A percentile compares a stretch with the other conserved stretches of the same genome.
phyloP scores from a whole-genome alignment of 768 basidiomycete genomes.

The Agrocybe chaxingu region DNA sequence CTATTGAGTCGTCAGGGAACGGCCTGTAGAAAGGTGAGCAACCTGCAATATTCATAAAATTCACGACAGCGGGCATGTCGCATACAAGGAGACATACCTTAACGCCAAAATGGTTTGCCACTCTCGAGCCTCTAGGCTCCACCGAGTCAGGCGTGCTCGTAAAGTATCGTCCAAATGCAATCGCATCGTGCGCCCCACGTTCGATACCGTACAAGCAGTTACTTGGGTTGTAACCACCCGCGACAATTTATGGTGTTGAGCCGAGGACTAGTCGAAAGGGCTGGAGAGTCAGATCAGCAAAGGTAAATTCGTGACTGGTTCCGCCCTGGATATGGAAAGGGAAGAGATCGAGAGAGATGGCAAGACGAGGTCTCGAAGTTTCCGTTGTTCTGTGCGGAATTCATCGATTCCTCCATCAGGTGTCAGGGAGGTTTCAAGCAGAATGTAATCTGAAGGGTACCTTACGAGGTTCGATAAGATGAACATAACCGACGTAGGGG shows the following conservation, averaged over 20 bases:
- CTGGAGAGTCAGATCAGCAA: conserved; percentile 11
- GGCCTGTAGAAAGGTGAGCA: too few species aligned
- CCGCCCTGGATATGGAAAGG: not conserved
- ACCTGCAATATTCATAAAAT: too few species aligned
- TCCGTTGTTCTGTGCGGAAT: conserved; percentile 11
- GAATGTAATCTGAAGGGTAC: not conserved
- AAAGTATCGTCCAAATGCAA: conserved; percentile 18
- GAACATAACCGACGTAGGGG: conserved; percentile 12
- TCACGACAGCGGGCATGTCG: too few species aligned
- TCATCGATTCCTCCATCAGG: conserved; percentile 12
- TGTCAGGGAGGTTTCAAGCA: not conserved
- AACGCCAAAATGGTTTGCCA: too few species aligned
- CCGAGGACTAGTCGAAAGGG: conserved; percentile 13
- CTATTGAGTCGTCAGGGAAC: too few species aligned
- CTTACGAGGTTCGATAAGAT: conserved; percentile 17
- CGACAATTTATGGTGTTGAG: conserved; percentile 12
- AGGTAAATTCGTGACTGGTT: conserved; percentile 4
- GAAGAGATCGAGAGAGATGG: not conserved
- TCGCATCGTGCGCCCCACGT: conserved; percentile 14
- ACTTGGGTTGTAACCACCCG: conserved; percentile 16
- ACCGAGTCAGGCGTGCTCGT: conserved; percentile 13
- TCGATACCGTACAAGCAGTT: conserved; percentile 19
- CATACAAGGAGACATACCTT: too few species aligned
- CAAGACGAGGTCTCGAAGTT: conserved; percentile 7
- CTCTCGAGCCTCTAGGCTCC: not conserved